phyloP scores from a whole-genome alignment of 2,329 filamentous ascomycete genomes.

The Penicillium sp. region DNA sequence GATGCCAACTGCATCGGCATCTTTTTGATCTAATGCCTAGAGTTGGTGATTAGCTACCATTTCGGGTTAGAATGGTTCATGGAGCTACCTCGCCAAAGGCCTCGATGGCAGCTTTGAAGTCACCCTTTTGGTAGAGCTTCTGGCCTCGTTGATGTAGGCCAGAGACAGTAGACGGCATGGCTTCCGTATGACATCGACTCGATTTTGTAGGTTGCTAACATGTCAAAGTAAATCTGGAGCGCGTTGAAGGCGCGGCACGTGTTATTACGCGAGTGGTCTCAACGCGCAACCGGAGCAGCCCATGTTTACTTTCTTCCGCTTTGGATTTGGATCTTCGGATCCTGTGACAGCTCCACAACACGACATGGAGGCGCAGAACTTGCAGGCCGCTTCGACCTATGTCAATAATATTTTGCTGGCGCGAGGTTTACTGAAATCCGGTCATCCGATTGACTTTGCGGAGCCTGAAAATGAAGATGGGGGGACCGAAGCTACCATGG shows the following conservation, averaged over 20 bases:
- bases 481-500: slow-evolving; percentile 64
- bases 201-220: neutral
- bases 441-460: slow-evolving; percentile 68
- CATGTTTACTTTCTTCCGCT: slow-evolving; percentile 45
- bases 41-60: slow-evolving; percentile 9
- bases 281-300: slow-evolving; percentile 15
- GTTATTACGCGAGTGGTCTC: slow-evolving; percentile 21
- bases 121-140: slow-evolving; percentile 41
- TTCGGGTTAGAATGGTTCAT: slow-evolving; percentile 6
- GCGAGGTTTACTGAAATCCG: slow-evolving; percentile 58
- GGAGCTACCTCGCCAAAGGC: slow-evolving; percentile 39
- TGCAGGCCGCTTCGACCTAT: slow-evolving; percentile 59
- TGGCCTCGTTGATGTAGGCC: slow-evolving; percentile 40
- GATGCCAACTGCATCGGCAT: slow-evolving; percentile 38
- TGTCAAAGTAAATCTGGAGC: neutral
- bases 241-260: slow-evolving; percentile 10
- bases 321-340: slow-evolving; percentile 27
- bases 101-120: slow-evolving; percentile 43
- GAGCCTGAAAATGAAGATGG: slow-evolving; percentile 61
- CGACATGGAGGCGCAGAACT: slow-evolving; percentile 47
- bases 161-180: slow-evolving; percentile 19
- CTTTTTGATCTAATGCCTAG: slow-evolving; percentile 37
- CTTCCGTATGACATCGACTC: slow-evolving; percentile 2
- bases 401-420: slow-evolving; percentile 63
- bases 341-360: slow-evolving; percentile 13